Base-by-base conservation (phyloP, 1,284 basidiomycete genomes). In the Puccinia coronata region DNA sequence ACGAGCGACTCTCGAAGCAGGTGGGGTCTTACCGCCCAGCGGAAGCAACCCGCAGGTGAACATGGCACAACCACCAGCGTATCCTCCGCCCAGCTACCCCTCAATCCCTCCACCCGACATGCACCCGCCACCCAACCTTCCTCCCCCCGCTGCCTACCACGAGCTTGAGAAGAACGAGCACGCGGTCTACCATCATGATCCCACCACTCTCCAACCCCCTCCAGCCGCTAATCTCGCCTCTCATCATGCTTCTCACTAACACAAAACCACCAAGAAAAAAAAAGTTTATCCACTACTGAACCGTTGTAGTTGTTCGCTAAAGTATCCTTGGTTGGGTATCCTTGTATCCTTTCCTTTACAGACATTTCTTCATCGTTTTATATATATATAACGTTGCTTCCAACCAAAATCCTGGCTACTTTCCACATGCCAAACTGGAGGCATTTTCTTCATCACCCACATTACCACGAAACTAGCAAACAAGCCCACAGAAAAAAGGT, bases 51-150 rank as follows among this genome's bases (percentile, higher is more conserved):
- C 51, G 18, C 1, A 73, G 0, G 16, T 59, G 16, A 73, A 59
- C 53, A 73, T 31, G 23, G 53, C 55, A 51, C 67, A 70, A 14
- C 51, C 69, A 8, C 49, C 69, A 1, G 43, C 31, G 28, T 53
- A 49, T 71, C 69, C 69, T 23, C 69, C 69, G 12, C 69, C 69
- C 28, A 71, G 49, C 49, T 71, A 71, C 31, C 69, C 49, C 31
- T 18, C 69, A 39, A 39, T n/a, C 3, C 43, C 43, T 18, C 28
- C 47, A 20, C 70, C 70, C 8, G 31, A 28, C 49, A 23, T 23
- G 6, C 70, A n/a, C 3, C 43, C 43, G 8, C 28, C 47, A 20
- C 70, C 70, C 16, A 55, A 28, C 53, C 6, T 16, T 4, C 71
- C 39, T 41, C 71, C 71, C 28, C 71, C 47, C 0, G 28, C 39